A percentile compares a stretch with the other conserved stretches of the same genome.
Evolutionary conservation across 176 grass and related monocot genomes (phyloP).

Genomic region (Avena eriantha): DNA sequence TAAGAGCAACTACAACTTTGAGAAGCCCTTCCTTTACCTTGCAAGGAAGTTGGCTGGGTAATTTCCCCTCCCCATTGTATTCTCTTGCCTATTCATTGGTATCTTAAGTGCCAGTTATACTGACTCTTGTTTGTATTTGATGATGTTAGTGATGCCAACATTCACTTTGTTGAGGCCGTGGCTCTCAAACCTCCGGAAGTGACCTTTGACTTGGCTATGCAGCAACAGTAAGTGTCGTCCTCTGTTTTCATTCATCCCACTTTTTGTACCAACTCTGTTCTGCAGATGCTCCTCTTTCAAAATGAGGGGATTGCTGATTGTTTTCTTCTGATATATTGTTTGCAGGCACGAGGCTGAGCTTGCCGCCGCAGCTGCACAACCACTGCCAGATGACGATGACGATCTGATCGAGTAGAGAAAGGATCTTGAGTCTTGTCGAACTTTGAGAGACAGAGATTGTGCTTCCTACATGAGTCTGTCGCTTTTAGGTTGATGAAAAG

Average conservation of each 20-base stretch:
- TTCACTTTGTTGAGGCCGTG: constrained; percentile 84
- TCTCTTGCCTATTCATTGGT: neutral
- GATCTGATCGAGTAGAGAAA: constrained; percentile 78
- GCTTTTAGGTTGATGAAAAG: constrained; percentile 36
- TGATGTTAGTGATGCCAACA: constrained; percentile 52
- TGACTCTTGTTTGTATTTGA: constrained; percentile 22
- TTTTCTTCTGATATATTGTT: neutral
- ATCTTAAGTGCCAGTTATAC: neutral
- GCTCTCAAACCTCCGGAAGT: constrained; percentile 89
- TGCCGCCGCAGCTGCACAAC: constrained; percentile 62
- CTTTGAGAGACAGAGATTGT: constrained; percentile 26
- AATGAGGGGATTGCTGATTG: neutral
- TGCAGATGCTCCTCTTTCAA: neutral
- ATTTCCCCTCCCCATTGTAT: neutral
- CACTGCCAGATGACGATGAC: constrained; percentile 85
- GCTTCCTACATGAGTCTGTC: constrained; percentile 34
- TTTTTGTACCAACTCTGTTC: neutral
- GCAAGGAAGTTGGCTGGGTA: constrained; percentile 85
- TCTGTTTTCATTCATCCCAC: neutral
- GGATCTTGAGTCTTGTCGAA: constrained; percentile 36
- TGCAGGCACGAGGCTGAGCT: constrained; percentile 77
- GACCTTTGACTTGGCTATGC: constrained; percentile 76
- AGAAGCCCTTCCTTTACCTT: constrained; percentile 93
- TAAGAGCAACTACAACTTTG: constrained; percentile 97
- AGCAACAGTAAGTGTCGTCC: constrained; percentile 70